Evolutionary conservation across 805 yeast genomes (phyloP).

Genomic region (Lipomyces anomalus): DNA sequence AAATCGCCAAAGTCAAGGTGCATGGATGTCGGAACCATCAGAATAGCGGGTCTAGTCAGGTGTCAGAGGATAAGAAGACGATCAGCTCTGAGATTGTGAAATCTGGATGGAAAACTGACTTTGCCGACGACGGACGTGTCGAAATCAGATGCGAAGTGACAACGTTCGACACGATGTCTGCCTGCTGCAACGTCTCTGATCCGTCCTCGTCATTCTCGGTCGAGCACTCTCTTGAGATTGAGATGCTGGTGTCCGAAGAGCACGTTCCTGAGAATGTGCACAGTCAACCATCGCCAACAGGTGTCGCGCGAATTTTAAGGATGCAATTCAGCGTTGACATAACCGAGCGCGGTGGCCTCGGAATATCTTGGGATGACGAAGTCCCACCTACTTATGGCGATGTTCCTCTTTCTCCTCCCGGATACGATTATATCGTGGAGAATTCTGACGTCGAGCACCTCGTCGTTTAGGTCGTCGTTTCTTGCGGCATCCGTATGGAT

Average conservation of each 20-base stretch:
- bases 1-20: constrained; percentile 58
- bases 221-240: constrained; percentile 70
- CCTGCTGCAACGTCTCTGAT: constrained; percentile 74
- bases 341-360: constrained; percentile 89
- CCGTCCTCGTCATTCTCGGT: constrained; percentile 73
- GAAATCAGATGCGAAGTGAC: constrained; percentile 47
- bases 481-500: no score
- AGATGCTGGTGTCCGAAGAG: constrained; percentile 94
- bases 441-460: constrained; percentile 14
- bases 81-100: constrained; percentile 75
- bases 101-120: constrained; percentile 95
- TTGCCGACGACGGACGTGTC: constrained; percentile 66
- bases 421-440: constrained; percentile 44
- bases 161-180: constrained; percentile 18
- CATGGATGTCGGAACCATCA: constrained; percentile 44
- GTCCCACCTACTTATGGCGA: constrained; percentile 95
- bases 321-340: constrained; percentile 86
- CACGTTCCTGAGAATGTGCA: constrained; percentile 37
- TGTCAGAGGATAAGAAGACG: constrained; percentile 61
- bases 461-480: constrained; percentile 8
- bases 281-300: constrained; percentile 55
- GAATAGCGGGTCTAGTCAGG: constrained; percentile 5
- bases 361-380: constrained; percentile 98
- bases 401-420: constrained; percentile 84
- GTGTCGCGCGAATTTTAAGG: constrained; percentile 87